Percentiles rank a stretch among this genome's conserved stretches.
Evolutionary conservation across 441 rosid species (phyloP).

Genomic region (Mallotus japonicus): DNA sequence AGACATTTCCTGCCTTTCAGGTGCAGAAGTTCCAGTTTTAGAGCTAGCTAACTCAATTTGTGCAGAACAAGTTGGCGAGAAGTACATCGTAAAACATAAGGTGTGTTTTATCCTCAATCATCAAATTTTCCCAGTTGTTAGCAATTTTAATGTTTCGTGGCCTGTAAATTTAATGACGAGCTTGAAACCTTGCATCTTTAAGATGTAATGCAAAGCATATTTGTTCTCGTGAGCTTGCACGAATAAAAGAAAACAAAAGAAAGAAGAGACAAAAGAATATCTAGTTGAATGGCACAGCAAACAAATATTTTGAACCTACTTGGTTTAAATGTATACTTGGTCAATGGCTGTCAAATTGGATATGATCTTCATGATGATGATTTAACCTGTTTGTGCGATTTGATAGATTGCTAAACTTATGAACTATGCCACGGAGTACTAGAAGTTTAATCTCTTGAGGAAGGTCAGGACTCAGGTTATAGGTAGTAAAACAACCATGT

Average conservation of each 20-base stretch:
- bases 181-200: background rate
- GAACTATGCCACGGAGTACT: too few relatives aligned
- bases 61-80: conserved; percentile 44
- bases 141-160: background rate
- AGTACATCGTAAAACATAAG: conserved; percentile 33
- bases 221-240: background rate
- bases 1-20: conserved; percentile 41
- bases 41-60: conserved; percentile 77
- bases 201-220: background rate
- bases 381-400: too few relatives aligned
- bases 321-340: too few relatives aligned
- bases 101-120: conserved; percentile 28
- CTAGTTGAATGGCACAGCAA: background rate
- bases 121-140: conserved; percentile 11
- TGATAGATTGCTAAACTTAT: too few relatives aligned
- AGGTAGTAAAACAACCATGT: too few relatives aligned
- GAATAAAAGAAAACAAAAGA: background rate
- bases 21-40: conserved; percentile 53
- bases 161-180: background rate
- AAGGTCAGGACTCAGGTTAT: too few relatives aligned
- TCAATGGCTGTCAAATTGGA: too few relatives aligned
- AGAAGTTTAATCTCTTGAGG: too few relatives aligned
- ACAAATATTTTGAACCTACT: too few relatives aligned
- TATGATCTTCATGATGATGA: too few relatives aligned
- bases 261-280: too few relatives aligned